Evolutionary conservation across 2,329 filamentous ascomycete genomes (phyloP), one percentile per base, ranked within the genome.

Genomic region (Aspergillus pseudoglaucus): DNA sequence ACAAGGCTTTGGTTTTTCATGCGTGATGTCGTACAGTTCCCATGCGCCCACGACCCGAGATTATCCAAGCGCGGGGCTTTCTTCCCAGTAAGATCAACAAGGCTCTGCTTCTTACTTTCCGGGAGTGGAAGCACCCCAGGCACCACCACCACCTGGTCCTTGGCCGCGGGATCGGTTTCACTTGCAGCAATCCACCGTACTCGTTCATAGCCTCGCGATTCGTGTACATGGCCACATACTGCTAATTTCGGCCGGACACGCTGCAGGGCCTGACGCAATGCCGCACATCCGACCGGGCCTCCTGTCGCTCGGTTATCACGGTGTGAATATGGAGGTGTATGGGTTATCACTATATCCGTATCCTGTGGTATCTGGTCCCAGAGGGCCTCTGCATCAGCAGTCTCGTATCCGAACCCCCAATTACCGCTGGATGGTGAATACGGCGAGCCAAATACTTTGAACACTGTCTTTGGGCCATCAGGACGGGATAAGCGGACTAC

Each of bases 201-300:
- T 25, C 75, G 66, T 56, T 77, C 70, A 43, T 72, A 78, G 25
- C 79, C 79, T 59, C 79, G 66, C 38, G 71, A 75, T 57, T 77
- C 74, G 63, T 82, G 79, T 33, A 80, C 75, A 66, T 83, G 79
- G n/a, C 80, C 80, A 58, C 75, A 82, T 46, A 83, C 65, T 52
- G 72, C 71, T 50, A 83, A 61, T 53, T 65, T 60, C 22, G 80
- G 80, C 46, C 74, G 69, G 23, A 78, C 68, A 30, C 65, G 63
- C 59, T 68, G 67, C 45, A 82, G 53, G 2, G 67, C 63, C 48
- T 68, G 58, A 30, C 66, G 62, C 43, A 83, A 69, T 12, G 62
- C 67, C 48, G 68, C 60, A 58, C 79, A 82, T 33, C 80, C 79
- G 49, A 71, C 66, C n/a, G 56, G 48, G 23, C 44, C 56, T 20